Base-by-base conservation (phyloP, 2,329 filamentous ascomycete genomes). In the Ilyonectria robusta region DNA sequence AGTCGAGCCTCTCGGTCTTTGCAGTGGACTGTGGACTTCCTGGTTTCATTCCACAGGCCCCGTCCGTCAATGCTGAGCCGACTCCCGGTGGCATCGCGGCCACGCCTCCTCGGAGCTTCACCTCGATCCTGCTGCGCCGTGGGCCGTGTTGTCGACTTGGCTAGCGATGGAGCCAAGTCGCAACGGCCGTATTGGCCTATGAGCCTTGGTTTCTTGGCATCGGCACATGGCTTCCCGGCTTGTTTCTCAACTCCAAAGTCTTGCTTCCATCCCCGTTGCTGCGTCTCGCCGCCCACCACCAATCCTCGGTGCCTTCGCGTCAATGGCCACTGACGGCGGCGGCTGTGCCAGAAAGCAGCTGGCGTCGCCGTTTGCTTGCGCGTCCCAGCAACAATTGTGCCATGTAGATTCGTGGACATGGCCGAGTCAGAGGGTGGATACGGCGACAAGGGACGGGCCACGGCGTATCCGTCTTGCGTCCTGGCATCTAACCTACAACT, bases 281-380 rank as follows among this genome's bases (percentile, higher is more conserved):
- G 40, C 44, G 23, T 23, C n/a, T 46, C 44, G 2, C n/a, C 4
- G 40, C 15, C 40, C 4, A 23, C 40, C 17, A 19, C 40, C 40
- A 6, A 6, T 6, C n/a, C 42, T 31, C 23, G 56, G 31, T 15
- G 33, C 33, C 51, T 31, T 26, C 33, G 29, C 51, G 26, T 54
- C 13, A 42, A 63, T 21, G 51, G 23, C 50, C 26, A 47, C 26
- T 63, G 42, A 26, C 26, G 4, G 26, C 26, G 26, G 26, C 51
- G 31, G 46, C 51, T 37, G 17, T 48, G 47, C 47, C 33, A n/a
- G 48, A 31, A 40, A 19, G 37, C 26, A 48, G 6, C 6, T 40
- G 56, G 56, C 44, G 56, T 19, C 48, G 62, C 56, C 48, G 37
- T 48, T 15, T 31, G 55, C 55, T 65, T 65, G 55, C 55, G 62